These are phyloP conservation scores for Talaromyces sp. DNA, from an alignment of 2,329 filamentous ascomycete genomes.

Conservation along the genomic window DNA sequence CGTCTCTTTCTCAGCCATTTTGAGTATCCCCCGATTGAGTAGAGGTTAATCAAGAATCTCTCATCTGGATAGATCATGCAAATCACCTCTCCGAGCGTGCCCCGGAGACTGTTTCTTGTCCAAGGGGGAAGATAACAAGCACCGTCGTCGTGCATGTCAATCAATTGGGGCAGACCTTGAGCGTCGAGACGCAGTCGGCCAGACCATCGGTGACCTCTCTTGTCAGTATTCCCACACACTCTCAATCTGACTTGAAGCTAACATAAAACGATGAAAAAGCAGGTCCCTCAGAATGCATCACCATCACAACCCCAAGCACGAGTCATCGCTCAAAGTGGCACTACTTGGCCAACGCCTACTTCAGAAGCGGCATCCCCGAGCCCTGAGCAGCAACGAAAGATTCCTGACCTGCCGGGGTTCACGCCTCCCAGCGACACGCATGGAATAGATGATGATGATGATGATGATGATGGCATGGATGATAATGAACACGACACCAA, in stretches of 20 bases:
- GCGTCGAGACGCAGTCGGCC: conserved; percentile 1
- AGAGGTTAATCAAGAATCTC: background rate
- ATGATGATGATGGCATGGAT: background rate
- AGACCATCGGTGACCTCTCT: background rate
- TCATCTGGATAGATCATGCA: background rate
- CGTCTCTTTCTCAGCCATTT: background rate
- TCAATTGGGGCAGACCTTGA: conserved; percentile 7
- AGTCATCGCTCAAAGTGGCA: background rate
- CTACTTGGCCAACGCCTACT: background rate
- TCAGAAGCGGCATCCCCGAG: background rate
- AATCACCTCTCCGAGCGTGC: conserved; percentile 1
- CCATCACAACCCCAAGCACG: background rate
- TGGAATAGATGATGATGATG: background rate
- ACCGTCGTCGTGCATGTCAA: conserved; percentile 10
- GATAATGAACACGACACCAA: background rate
- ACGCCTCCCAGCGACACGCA: background rate
- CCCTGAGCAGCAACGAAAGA: background rate
- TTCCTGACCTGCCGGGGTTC: background rate
- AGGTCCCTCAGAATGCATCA: background rate
- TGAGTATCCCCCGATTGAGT: background rate
- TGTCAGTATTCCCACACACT: background rate
- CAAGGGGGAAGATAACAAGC: conserved; percentile 8
- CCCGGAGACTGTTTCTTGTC: background rate
- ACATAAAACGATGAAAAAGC: background rate
- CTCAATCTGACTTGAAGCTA: background rate